A percentile compares a stretch with the other conserved stretches of the same genome.
Evolutionary conservation across 2,329 filamentous ascomycete species (phyloP).

Genomic region (Lomentospora prolificans): DNA sequence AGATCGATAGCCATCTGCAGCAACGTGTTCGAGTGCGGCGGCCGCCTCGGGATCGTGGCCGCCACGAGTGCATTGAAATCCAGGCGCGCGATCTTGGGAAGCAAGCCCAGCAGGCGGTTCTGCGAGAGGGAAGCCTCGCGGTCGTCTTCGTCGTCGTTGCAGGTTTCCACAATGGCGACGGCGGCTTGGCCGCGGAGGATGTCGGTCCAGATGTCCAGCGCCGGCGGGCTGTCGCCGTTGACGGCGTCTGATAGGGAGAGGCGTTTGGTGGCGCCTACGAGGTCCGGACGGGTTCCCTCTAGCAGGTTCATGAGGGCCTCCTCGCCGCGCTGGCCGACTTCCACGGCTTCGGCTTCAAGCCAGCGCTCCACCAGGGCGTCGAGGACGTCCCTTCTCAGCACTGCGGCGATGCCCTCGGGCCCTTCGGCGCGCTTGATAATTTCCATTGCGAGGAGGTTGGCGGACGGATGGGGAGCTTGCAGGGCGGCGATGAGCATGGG

Average conservation of each 20-base stretch:
- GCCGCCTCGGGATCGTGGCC: slow-evolving; percentile 20
- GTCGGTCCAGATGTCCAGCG: background rate
- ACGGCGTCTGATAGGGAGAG: background rate
- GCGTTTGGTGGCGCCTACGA: background rate
- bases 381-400: slow-evolving; percentile 1
- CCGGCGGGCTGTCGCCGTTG: background rate
- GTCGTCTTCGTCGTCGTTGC: background rate
- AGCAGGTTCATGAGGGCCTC: slow-evolving; percentile 5
- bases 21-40: slow-evolving; percentile 30
- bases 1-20: slow-evolving; percentile 30
- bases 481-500: slow-evolving; percentile 7
- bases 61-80: slow-evolving; percentile 3
- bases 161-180: background rate
- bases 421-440: slow-evolving; percentile 5
- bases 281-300: background rate
- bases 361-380: background rate
- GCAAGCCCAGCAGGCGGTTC: slow-evolving; percentile 5
- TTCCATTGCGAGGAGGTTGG: slow-evolving; percentile 3
- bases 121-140: slow-evolving; percentile 7
- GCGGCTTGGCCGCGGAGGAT: background rate
- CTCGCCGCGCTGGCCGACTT: slow-evolving; percentile 4
- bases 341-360: background rate
- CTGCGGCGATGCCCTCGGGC: background rate
- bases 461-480: slow-evolving; percentile 3
- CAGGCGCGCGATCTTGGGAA: background rate